Evolutionary conservation across 345 rosid genomes (phyloP).

Genomic region (Lumnitzera racemosa): DNA sequence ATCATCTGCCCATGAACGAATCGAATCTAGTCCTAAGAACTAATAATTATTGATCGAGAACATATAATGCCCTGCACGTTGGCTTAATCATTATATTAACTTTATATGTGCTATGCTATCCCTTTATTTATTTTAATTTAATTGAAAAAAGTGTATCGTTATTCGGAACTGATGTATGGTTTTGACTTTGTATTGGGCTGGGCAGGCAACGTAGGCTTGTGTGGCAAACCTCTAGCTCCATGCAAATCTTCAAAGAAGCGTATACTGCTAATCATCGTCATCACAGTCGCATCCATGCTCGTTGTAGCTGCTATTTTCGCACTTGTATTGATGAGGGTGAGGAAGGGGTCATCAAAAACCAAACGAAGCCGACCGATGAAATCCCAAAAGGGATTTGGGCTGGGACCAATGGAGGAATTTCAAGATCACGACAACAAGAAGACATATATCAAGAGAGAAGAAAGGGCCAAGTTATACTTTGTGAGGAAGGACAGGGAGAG

Average conservation of each 20-base stretch:
- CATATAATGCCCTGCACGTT: too few species aligned
- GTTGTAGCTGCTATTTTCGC: conserved; percentile 12
- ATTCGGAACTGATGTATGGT: neutral
- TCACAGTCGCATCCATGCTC: conserved; percentile 12
- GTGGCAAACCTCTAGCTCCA: conserved; percentile 61
- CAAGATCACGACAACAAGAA: neutral
- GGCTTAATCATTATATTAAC: too few species aligned
- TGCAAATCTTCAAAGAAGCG: conserved; percentile 41
- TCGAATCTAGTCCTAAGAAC: too few species aligned
- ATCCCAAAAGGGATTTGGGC: conserved; percentile 16
- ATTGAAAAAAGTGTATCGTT: neutral
- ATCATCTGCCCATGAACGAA: too few species aligned
- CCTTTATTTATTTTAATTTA: neutral
- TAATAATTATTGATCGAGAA: too few species aligned
- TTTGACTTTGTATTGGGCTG: neutral
- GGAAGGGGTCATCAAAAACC: conserved; percentile 5
- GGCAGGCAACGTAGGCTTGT: conserved; percentile 55
- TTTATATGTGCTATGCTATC: too few species aligned
- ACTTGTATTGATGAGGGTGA: conserved; percentile 6
- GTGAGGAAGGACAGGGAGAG: conserved; percentile 39
- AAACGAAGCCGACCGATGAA: conserved; percentile 14
- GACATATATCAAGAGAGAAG: neutral
- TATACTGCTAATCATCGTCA: conserved; percentile 21
- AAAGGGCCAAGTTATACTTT: conserved; percentile 37
- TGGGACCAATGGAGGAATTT: conserved; percentile 16